phyloP scores from a whole-genome alignment of 1,284 basidiomycete genomes.

The Polyporus tsugae region DNA sequence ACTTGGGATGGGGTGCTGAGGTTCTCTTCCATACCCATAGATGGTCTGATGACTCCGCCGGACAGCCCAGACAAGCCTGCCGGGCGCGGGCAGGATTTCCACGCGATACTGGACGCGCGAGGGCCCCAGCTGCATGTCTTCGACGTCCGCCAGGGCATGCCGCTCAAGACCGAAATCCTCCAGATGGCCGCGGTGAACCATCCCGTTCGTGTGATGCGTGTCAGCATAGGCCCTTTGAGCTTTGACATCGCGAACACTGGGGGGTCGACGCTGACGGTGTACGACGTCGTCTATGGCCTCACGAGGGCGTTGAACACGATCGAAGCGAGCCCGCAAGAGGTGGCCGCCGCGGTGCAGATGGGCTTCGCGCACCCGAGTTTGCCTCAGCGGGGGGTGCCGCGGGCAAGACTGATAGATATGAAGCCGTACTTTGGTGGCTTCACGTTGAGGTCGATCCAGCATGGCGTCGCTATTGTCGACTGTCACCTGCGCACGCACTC shows the following conservation, averaged over 20 bases:
- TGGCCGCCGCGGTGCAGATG: constrained; percentile 8
- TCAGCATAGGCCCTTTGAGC: constrained; percentile 21
- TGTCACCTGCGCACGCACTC: constrained; percentile 22
- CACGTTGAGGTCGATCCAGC: constrained; percentile 17
- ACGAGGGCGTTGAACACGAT: constrained; percentile 9
- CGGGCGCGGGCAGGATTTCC: constrained; percentile 25
- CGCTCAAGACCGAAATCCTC: constrained; percentile 16
- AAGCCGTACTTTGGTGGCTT: constrained; percentile 29
- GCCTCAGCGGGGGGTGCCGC: background rate
- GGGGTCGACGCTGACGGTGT: constrained; percentile 24
- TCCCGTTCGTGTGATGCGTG: constrained; percentile 17
- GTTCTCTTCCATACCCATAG: constrained; percentile 20
- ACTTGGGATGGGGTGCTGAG: background rate
- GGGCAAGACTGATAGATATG: background rate
- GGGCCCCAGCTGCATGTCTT: constrained; percentile 15
- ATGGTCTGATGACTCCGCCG: constrained; percentile 41
- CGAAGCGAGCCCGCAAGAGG: constrained; percentile 12
- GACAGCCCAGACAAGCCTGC: constrained; percentile 30
- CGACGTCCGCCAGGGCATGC: constrained; percentile 24
- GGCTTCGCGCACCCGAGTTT: constrained; percentile 2
- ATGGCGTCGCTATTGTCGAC: constrained; percentile 25
- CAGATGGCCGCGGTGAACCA: constrained; percentile 23
- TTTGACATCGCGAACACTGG: constrained; percentile 12
- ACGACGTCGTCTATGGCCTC: constrained; percentile 24
- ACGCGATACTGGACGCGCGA: constrained; percentile 27